Conservation (phyloP, 1,284 basidiomycete genomes). For the Cutaneotrichosporon mucoides region DNA sequence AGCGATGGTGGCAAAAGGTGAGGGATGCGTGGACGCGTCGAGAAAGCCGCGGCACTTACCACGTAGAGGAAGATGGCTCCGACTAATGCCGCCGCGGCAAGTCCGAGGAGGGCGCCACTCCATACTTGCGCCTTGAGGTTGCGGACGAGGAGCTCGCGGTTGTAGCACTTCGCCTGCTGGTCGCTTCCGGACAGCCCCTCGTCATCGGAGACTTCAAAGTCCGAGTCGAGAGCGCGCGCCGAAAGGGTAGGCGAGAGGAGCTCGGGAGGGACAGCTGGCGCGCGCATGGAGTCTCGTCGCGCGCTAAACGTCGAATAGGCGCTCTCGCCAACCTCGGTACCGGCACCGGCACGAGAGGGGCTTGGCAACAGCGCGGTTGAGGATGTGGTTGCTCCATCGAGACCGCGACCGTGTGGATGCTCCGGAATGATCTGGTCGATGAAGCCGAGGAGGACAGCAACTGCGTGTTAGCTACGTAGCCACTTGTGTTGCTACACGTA, state of each 20-base stretch:
- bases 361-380: conserved; percentile 11
- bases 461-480: conserved; percentile 10
- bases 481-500: conserved; percentile 22
- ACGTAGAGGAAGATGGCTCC: conserved; percentile 51
- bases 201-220: conserved; percentile 13
- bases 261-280: conserved; percentile 15
- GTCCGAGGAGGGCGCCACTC: conserved; percentile 63
- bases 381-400: neutral
- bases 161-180: neutral
- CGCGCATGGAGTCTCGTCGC: neutral
- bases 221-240: conserved; percentile 5
- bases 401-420: neutral
- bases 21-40: neutral
- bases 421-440: conserved; percentile 65
- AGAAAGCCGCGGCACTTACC: conserved; percentile 23
- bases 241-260: conserved; percentile 14
- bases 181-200: neutral
- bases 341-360: neutral
- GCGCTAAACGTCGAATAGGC: conserved; percentile 12
- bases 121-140: conserved; percentile 60
- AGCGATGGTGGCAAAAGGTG: neutral
- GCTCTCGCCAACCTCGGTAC: neutral
- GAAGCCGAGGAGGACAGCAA: conserved; percentile 75
- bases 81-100: conserved; percentile 67
- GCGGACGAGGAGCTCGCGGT: conserved; percentile 18